Base-by-base conservation (phyloP, 2,329 filamentous ascomycete genomes). In the Stemphylium vesicarium region DNA sequence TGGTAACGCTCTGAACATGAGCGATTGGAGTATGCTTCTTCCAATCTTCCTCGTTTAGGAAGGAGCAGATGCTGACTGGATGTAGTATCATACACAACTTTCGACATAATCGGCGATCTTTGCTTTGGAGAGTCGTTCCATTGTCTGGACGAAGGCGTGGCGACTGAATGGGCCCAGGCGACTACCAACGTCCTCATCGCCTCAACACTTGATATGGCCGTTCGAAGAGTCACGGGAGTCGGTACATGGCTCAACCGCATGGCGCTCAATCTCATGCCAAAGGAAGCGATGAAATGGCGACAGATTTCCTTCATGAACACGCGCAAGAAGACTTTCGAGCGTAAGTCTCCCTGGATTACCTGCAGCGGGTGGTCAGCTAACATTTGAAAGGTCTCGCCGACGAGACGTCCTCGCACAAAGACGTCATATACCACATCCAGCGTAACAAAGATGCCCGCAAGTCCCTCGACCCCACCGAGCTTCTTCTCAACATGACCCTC, bases 101-200 rank as follows among this genome's bases (percentile, higher is more conserved):
- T 47, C 13, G 44, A 47, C 18, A 39, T 47, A 1, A 47, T 47
- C n/a, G 44, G 44, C 9, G 44, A 47, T 24, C 16, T 47, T 13
- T 47, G 44, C 31, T 47, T 47, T 10, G 44, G 22, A n/a, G 35
- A 47, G 16, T 31, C 44, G 12, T 47, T 47, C 13, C 15, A 31
- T 26, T 47, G 44, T 13, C 26, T 47, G 15, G 44, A 47, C n/a
- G 12, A 20, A 13, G 44, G 44, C 4, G 35, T 31, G n/a, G 44
- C 44, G 7, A 47, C 44, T 4, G 44, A 47, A 16, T 47, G 44
- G 44, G 22, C 44, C 7, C 10, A 12, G 16, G 22, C 44, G 16
- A 31, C 24, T 1, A 32, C 20, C 6, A 47, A 47, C 4, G 35
- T 47, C 9, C 44, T 47, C 8, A 31, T 39, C 9, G 18, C 35